Base-by-base conservation (phyloP, 106 monocot genomes). In the Acanthochlamys bracteata region DNA sequence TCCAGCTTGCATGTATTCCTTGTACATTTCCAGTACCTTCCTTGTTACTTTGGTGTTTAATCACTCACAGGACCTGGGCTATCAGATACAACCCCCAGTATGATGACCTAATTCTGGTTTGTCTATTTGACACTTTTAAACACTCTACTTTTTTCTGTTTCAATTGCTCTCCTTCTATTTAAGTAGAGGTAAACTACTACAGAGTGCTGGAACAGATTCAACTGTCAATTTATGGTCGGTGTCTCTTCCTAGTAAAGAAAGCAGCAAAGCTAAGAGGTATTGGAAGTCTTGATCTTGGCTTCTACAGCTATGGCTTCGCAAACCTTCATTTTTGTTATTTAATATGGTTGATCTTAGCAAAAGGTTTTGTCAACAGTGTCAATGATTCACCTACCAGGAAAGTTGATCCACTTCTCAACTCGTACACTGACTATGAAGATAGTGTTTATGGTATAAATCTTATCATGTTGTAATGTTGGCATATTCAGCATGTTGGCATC, bases 121-220 rank as follows among this genome's bases (percentile, higher is more conserved):
- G 47, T 74, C 26, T 73, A 69, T 60, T 58, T 69, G 58, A 66
- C 55, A 69, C 41, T 75, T 33, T 51, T 39, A 19, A 23, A 16
- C 45, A 42, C 25, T 54, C 55, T 71, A 24, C 57, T 13, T 47
- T 42, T 46, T 14, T 61, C 12, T 52, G 9, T 40, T 20, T 55
- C 20, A 3, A 15, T 55, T 21, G 4, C 52, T 47, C 24, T 12
- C 54, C 57, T 42, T 56, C 41, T 76, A 42, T 60, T 58, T 82
- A 22, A 80, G 67, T 55, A 24, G 33, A 39, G 39, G 51, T 43
- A 54, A 11, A 69, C 75, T 41, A 61, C 73, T 76, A 13, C 80
- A 96, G 96, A 96, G 88, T 85, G 82, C 87, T 64, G 96, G 96
- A 58, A 96, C 91, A 56, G 96, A 91, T 78, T 96, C 96, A 70